Evolutionary conservation across 2,329 filamentous ascomycete genomes (phyloP).

Genomic region (Ambrosiella beaveri): DNA sequence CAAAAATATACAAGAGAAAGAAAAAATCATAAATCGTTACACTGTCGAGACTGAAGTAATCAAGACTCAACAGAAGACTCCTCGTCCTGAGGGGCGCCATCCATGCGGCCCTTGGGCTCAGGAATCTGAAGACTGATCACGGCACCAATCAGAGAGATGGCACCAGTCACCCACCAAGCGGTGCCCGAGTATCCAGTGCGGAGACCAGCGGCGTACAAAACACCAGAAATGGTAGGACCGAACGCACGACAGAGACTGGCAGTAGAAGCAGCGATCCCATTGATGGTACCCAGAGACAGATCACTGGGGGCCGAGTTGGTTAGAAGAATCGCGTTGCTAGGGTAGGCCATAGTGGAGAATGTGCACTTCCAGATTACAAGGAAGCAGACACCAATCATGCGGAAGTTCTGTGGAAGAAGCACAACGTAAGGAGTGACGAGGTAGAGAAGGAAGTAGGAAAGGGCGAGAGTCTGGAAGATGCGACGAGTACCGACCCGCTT

Average conservation of each 20-base stretch:
- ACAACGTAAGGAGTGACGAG: constrained; percentile 76
- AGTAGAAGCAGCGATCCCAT: constrained; percentile 78
- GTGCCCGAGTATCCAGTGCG: constrained; percentile 69
- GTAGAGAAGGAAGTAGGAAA: constrained; percentile 78
- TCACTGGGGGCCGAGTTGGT: constrained; percentile 76
- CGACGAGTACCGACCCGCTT: constrained; percentile 58
- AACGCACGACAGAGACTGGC: constrained; percentile 79
- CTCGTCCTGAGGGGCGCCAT: constrained; percentile 23
- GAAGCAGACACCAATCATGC: constrained; percentile 58
- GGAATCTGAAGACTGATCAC: constrained; percentile 60
- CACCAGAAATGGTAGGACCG: constrained; percentile 72
- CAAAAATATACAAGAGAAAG: background rate
- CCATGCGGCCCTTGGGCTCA: constrained; percentile 32
- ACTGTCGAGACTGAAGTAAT: background rate
- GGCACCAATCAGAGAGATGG: constrained; percentile 59
- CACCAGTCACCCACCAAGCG: constrained; percentile 80
- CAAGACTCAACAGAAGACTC: constrained; percentile 16
- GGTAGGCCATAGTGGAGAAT: constrained; percentile 79
- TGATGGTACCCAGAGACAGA: constrained; percentile 75
- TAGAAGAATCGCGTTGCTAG: constrained; percentile 73
- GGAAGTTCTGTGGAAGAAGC: constrained; percentile 54
- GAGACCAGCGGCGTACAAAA: constrained; percentile 67
- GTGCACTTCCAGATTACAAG: constrained; percentile 85
- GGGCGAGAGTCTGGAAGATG: constrained; percentile 65
- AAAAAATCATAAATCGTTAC: constrained; percentile 2